Percentiles rank a stretch among this genome's conserved stretches.
phyloP scores from a whole-genome alignment of 805 yeast species.

The Ogataea angusta region DNA sequence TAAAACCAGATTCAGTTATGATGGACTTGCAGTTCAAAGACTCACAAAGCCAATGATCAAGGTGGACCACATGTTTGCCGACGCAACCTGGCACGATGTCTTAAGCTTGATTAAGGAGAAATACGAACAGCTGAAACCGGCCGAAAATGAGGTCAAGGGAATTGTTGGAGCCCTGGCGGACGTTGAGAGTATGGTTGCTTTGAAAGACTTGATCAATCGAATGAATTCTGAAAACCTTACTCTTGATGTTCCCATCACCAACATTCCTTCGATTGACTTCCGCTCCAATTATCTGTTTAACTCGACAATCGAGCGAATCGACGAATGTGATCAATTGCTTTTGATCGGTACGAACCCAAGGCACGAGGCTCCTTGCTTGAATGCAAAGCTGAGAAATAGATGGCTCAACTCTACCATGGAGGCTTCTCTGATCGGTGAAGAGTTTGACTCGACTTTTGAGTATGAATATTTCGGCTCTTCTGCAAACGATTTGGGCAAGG shows the following conservation, averaged over 20 bases:
- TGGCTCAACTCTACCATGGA: slow-evolving; percentile 69
- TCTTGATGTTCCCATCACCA: slow-evolving; percentile 61
- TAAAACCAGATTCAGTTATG: slow-evolving; percentile 81
- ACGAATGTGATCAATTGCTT: slow-evolving; percentile 77
- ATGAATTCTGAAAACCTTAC: slow-evolving; percentile 80
- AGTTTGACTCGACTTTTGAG: slow-evolving; percentile 74
- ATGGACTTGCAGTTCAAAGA: slow-evolving; percentile 83
- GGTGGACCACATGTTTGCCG: slow-evolving; percentile 63
- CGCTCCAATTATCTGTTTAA: slow-evolving; percentile 80
- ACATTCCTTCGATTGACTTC: slow-evolving; percentile 64
- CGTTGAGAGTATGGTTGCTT: slow-evolving; percentile 77
- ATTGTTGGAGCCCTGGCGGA: slow-evolving; percentile 79
- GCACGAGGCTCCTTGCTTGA: slow-evolving; percentile 85
- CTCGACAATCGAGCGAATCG: slow-evolving; percentile 74
- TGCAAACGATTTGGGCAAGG: slow-evolving; percentile 52
- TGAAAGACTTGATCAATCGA: slow-evolving; percentile 73
- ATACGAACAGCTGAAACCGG: slow-evolving; percentile 50
- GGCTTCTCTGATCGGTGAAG: slow-evolving; percentile 69
- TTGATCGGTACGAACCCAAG: slow-evolving; percentile 86
- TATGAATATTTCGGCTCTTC: slow-evolving; percentile 60
- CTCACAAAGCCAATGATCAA: slow-evolving; percentile 76
- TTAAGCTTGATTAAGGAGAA: slow-evolving; percentile 65
- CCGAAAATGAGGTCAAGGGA: slow-evolving; percentile 72
- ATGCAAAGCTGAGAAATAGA: slow-evolving; percentile 76
- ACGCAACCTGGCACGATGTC: slow-evolving; percentile 87